phyloP scores from a whole-genome alignment of 179 eudicot species.

The Carnegiea gigantea region DNA sequence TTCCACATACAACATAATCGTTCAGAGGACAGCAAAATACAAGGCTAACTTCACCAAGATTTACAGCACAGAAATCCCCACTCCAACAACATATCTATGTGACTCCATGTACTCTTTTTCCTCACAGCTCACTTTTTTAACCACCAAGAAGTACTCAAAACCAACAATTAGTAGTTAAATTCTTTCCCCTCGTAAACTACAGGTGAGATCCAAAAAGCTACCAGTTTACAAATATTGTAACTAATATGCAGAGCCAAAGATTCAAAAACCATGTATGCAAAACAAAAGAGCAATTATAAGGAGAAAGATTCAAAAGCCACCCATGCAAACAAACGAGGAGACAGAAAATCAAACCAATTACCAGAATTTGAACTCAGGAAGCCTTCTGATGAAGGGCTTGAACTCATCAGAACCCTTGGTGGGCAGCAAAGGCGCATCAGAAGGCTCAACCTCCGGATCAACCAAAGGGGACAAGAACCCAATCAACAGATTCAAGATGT shows the following conservation, averaged over 20 bases:
- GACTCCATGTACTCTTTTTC: no score
- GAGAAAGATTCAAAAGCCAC: slow-evolving; percentile 9
- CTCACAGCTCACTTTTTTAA: no score
- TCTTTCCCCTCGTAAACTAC: not conserved
- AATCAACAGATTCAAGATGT: slow-evolving; percentile 65
- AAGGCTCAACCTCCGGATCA: slow-evolving; percentile 72
- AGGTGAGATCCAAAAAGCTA: not conserved
- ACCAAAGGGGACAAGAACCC: slow-evolving; percentile 74
- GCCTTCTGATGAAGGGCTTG: no score
- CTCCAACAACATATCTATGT: no score
- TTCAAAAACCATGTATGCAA: not conserved
- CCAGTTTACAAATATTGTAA: not conserved
- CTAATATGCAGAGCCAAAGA: not conserved
- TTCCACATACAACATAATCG: no score
- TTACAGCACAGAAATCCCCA: no score
- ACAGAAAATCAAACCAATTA: no score
- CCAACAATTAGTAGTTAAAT: not conserved
- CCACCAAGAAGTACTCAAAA: no score
- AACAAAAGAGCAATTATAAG: not conserved
- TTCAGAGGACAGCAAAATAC: no score
- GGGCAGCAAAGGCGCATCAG: slow-evolving; percentile 62
- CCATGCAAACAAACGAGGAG: no score
- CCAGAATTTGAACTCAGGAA: no score
- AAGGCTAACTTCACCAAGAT: no score
- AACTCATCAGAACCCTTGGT: not conserved